These are phyloP conservation scores for Abortiporus biennis DNA, from an alignment of 1,284 basidiomycete genomes.

Conservation along the genomic window DNA sequence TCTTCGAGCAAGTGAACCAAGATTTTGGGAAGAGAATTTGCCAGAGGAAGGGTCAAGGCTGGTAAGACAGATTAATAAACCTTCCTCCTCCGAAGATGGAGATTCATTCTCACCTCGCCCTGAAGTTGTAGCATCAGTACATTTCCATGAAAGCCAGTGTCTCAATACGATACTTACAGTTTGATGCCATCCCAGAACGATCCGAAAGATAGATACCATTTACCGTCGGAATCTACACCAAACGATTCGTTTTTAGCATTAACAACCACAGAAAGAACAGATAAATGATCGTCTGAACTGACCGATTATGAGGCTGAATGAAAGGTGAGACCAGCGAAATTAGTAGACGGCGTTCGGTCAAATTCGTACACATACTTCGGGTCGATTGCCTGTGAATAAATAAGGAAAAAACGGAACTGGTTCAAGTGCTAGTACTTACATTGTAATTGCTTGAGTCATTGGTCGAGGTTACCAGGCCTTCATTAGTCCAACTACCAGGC, in stretches of 20 bases:
- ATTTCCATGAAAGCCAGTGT: background rate
- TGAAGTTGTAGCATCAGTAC: background rate
- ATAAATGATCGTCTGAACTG: background rate
- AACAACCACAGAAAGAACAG: background rate
- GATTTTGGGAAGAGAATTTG: conserved; percentile 29
- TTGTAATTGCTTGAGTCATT: conserved; percentile 38
- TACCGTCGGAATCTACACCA: conserved; percentile 8
- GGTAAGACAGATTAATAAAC: background rate
- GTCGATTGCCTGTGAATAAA: background rate
- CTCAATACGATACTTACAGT: conserved; percentile 23
- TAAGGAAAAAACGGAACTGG: too few relatives aligned
- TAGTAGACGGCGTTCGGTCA: background rate
- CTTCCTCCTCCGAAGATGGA: background rate
- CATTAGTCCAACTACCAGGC: conserved; percentile 39
- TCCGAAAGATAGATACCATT: conserved; percentile 41
- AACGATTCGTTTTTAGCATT: background rate
- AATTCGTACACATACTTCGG: background rate
- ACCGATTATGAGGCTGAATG: background rate
- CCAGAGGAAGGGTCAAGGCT: conserved; percentile 36
- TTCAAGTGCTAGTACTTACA: conserved; percentile 23
- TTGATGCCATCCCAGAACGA: conserved; percentile 50
- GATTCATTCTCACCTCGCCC: background rate
- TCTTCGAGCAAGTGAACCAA: conserved; percentile 40
- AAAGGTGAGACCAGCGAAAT: background rate
- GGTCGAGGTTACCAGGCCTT: conserved; percentile 45